Base-by-base conservation (phyloP, 164 flowering plant species). In the Vitis amurensis region DNA sequence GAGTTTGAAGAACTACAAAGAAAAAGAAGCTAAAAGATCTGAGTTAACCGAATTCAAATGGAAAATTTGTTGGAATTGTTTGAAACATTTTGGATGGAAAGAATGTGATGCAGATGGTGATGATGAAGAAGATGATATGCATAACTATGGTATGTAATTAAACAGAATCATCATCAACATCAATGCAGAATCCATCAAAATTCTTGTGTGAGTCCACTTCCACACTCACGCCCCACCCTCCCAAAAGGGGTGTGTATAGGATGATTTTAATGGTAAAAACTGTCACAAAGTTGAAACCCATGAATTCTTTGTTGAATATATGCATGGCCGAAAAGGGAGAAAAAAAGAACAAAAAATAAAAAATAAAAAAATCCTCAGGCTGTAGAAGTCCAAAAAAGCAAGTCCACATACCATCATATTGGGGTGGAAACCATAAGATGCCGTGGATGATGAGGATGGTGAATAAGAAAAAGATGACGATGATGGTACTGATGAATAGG, bases 381-480 rank as follows among this genome's bases (percentile, higher is more conserved):
- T 23, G 27, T 3, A 27, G 10, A 27, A 59, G 50, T 37, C 3
- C 23, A 5, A 47, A 58, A 59, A 49, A 44, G 27, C 29, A 64
- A 49, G 17, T 51, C 3, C 16, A 72, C 79, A 27, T 83, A 89
- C 90, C 90, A 80, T 82, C 63, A 79, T 68, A 71, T 73, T 79
- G 60, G 88, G 85, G 9, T 81, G 85, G 73, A 74, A 80, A 56
- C 78, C 83, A 71, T 79, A 79, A 53, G 83, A 71, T 50, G 78
- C 19, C 7, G 82, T 61, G 47, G 83, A 30, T 8, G 86, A 72
- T 10, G 79, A 64, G 12, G 81, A 57, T 49, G 81, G 57, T 60
- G 81, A 58, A 68, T 62, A 80, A 63, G 81, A 79, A 55, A 73
- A 78, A 1, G 85, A 75, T 47, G 89, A 68, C 58, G 68, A 68